Percentiles rank a stretch among this genome's conserved stretches.
phyloP scores from a whole-genome alignment of 257 asterid genomes.

The Nicotiana undulata region DNA sequence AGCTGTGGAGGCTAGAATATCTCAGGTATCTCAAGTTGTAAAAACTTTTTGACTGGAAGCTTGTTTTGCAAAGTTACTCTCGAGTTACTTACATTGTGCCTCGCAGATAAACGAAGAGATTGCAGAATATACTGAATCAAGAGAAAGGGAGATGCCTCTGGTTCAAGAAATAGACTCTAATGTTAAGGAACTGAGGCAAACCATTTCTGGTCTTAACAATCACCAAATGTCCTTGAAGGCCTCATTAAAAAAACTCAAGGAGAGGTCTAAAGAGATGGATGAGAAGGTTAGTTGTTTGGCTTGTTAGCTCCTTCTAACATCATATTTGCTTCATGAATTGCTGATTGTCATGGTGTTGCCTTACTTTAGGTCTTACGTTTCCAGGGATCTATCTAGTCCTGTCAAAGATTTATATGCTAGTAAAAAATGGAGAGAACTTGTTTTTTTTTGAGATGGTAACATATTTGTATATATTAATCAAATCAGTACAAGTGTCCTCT shows the following conservation, averaged over 20 bases:
- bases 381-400: not conserved
- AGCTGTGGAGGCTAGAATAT: slow-evolving; percentile 42
- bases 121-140: slow-evolving; percentile 38
- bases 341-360: not conserved
- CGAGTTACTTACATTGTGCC: slow-evolving; percentile 8
- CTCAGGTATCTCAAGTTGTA: slow-evolving; percentile 41
- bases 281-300: slow-evolving; percentile 51
- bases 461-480: too few relatives aligned
- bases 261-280: slow-evolving; percentile 68
- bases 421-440: not conserved
- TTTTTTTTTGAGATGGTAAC: too few relatives aligned
- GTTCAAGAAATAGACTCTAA: slow-evolving; percentile 56
- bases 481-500: too few relatives aligned
- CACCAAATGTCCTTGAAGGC: slow-evolving; percentile 61
- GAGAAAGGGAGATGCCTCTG: slow-evolving; percentile 58
- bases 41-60: slow-evolving; percentile 1
- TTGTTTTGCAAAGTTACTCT: not conserved
- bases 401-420: not conserved
- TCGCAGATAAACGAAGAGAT: slow-evolving; percentile 59
- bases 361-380: not conserved
- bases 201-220: slow-evolving; percentile 60
- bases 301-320: not conserved
- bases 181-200: slow-evolving; percentile 57
- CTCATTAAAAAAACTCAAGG: slow-evolving; percentile 53
- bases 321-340: not conserved